Base-by-base conservation (phyloP, 495 filamentous ascomycete genomes). In the Pseudotulostoma volvatum region DNA sequence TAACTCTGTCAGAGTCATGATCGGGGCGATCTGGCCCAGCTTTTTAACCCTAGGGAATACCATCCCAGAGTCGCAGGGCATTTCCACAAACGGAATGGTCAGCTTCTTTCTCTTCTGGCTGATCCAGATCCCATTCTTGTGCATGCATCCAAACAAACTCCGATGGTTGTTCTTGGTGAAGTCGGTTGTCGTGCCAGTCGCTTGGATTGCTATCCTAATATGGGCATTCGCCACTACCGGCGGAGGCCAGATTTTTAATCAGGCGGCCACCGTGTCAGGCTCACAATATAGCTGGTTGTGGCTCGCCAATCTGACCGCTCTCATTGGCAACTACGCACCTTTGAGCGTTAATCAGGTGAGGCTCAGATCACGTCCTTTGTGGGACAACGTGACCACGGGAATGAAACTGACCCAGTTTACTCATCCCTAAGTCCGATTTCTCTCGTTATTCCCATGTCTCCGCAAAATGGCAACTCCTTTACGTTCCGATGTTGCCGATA, bases 341-440 rank as follows among this genome's bases (percentile, higher is more conserved):
- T 30, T 30, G 1, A 40, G 33, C 4, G 18, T 40, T 0, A 40
- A 40, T 13, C n/a, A n/a, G n/a, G n/a, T n/a, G n/a, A n/a, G n/a
- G n/a, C 11, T 32, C 30, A 18, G 30, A 2, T 20, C 34, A 17
- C 34, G 38, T 40, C 30, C 38, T 18, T 33, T 40, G 33, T 18
- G 30, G 2, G 33, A n/a, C 38, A 40, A 32, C 30, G 25, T 32
- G 4, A 41, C 57, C 0, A 56, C 70, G 36, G 60, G 60, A 18
- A 57, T 58, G 15, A 68, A 71, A 54, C 70, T 71, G 34, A 63
- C 66, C 4, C 73, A 78, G 54, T 77, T 76, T 56, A 66, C 63
- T 8, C 62, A 38, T 71, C 73, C 9, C 57, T 70, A 14, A 57
- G 75, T 36, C 71, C 69, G 53, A 74, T 67, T 13, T 41, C 57